These are phyloP conservation scores for Apiospora arundinis DNA, from an alignment of 2,329 filamentous ascomycete genomes.

Conservation along the genomic window DNA sequence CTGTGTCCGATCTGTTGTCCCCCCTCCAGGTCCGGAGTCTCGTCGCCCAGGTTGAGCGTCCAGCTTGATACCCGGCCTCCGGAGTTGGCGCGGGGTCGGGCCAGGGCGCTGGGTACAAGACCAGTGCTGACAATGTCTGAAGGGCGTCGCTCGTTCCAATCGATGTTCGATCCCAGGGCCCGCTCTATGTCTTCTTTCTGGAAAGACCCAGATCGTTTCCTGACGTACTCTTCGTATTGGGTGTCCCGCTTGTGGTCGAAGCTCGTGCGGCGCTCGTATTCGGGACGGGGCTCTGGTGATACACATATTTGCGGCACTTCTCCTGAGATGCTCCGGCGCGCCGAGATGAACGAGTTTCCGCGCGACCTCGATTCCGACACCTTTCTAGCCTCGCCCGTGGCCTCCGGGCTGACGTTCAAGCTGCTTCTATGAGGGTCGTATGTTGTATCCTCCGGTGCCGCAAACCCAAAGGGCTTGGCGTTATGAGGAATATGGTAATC, in stretches of 20 bases:
- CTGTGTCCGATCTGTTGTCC: constrained; percentile 32
- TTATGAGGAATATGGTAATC: constrained; percentile 57
- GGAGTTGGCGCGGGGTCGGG: constrained; percentile 32
- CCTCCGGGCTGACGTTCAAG: constrained; percentile 27
- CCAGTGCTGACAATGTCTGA: constrained; percentile 27
- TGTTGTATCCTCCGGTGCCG: constrained; percentile 35
- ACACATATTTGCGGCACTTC: constrained; percentile 31
- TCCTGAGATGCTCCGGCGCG: constrained; percentile 32
- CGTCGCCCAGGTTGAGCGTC: constrained; percentile 32
- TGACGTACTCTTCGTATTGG: constrained; percentile 53
- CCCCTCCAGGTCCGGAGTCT: constrained; percentile 16
- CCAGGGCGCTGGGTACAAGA: constrained; percentile 29
- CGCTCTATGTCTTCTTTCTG: constrained; percentile 37
- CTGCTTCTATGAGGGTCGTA: constrained; percentile 27
- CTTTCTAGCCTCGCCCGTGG: constrained; percentile 36
- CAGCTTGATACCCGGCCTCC: constrained; percentile 34
- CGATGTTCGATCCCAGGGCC: constrained; percentile 42
- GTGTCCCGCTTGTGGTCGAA: constrained; percentile 56
- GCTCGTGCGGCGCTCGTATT: constrained; percentile 32
- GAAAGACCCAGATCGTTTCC: constrained; percentile 38
- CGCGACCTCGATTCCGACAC: constrained; percentile 17
- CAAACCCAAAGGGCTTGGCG: constrained; percentile 55
- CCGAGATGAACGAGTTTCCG: constrained; percentile 31
- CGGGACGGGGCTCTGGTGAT: constrained; percentile 27
- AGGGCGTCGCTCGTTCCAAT: constrained; percentile 30